Percentiles rank a stretch among this genome's conserved stretches.
These are phyloP conservation scores for Limtongia smithiae DNA, from an alignment of 805 yeast genomes.

Conservation along the genomic window DNA sequence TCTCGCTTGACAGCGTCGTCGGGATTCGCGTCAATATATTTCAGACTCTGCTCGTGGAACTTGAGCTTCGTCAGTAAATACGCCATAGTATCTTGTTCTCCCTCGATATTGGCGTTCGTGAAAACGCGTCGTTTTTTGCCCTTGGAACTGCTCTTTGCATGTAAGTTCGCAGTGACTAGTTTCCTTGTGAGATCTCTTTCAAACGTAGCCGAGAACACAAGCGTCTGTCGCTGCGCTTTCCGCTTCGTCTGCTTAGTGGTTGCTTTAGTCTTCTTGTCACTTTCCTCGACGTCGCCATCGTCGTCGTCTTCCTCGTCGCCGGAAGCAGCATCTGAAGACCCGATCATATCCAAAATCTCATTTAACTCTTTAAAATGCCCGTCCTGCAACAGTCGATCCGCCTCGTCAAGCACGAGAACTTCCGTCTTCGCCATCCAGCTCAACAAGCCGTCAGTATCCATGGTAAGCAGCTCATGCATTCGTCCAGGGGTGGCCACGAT, in stretches of 20 bases:
- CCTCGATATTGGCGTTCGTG: constrained; percentile 15
- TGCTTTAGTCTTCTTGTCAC: background rate
- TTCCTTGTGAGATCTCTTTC: constrained; percentile 77
- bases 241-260: background rate
- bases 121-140: constrained; percentile 23
- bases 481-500: constrained; percentile 96
- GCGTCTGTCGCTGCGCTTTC: constrained; percentile 57
- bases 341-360: constrained; percentile 64
- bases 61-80: constrained; percentile 65
- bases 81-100: constrained; percentile 56
- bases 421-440: constrained; percentile 45
- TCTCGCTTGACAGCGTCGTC: constrained; percentile 69
- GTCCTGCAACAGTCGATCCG: constrained; percentile 89
- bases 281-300: constrained; percentile 28
- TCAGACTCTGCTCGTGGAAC: constrained; percentile 65
- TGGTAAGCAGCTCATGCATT: constrained; percentile 66
- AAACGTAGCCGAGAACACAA: constrained; percentile 95
- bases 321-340: constrained; percentile 33
- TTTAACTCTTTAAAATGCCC: constrained; percentile 95
- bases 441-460: constrained; percentile 44
- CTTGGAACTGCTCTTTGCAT: constrained; percentile 29
- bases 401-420: constrained; percentile 80
- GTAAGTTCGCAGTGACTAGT: constrained; percentile 45
- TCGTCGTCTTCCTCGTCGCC: constrained; percentile 39
- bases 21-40: constrained; percentile 81